A percentile compares a stretch with the other conserved stretches of the same genome.
Evolutionary conservation across 75 land plant species (phyloP).

Genomic region (Pinus taeda): DNA sequence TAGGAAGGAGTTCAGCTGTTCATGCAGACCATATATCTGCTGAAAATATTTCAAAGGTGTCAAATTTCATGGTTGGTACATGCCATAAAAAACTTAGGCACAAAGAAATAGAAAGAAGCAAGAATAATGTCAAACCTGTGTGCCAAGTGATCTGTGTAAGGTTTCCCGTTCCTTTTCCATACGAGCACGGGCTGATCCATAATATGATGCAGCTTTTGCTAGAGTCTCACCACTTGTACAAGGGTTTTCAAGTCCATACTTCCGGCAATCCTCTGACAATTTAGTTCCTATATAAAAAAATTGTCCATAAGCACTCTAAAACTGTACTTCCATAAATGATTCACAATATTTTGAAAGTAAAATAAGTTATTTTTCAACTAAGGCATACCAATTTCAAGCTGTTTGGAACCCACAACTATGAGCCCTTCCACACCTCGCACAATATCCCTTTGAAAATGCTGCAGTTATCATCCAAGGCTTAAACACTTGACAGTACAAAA

Average conservation of each 20-base stretch:
- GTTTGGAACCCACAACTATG: conserved; percentile 70
- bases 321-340: background rate
- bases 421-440: conserved; percentile 80
- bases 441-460: conserved; percentile 88
- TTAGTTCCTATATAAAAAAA: conserved; percentile 42
- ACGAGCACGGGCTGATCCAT: conserved; percentile 54
- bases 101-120: too few relatives aligned
- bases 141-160: conserved; percentile 61
- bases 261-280: conserved; percentile 76
- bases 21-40: too few relatives aligned
- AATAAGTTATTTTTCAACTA: background rate
- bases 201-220: conserved; percentile 70
- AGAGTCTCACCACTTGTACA: conserved; percentile 70
- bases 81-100: too few relatives aligned
- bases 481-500: background rate
- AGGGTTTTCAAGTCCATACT: conserved; percentile 75
- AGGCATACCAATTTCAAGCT: conserved; percentile 64
- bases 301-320: background rate
- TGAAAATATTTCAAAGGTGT: too few relatives aligned
- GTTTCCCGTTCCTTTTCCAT: conserved; percentile 76
- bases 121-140: conserved; percentile 43
- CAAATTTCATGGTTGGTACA: too few relatives aligned
- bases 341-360: background rate
- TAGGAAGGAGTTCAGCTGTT: too few relatives aligned
- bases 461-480: conserved; percentile 5